Conservation (phyloP, 257 asterid genomes). For the Solanum chaucha region DNA sequence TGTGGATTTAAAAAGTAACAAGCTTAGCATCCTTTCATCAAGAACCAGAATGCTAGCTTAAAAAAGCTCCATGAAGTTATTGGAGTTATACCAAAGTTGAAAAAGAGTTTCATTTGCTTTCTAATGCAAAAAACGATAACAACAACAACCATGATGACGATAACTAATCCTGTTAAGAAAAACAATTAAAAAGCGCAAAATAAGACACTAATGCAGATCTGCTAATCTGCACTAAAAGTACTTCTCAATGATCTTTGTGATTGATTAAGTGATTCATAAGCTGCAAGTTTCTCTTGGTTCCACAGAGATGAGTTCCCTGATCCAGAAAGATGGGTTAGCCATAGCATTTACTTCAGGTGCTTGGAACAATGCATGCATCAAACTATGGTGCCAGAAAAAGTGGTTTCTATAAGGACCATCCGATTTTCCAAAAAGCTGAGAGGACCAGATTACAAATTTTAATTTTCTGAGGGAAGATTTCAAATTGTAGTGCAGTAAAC, state of each 20-base stretch:
- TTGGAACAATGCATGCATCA: neutral
- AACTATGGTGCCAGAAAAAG: neutral
- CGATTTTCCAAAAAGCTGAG: neutral
- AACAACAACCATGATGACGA: neutral
- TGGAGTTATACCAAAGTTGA: neutral
- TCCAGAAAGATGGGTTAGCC: neutral
- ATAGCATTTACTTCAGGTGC: neutral
- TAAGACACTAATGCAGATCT: neutral
- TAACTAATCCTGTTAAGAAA: neutral
- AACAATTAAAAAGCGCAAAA: neutral
- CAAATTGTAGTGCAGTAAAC: neutral
- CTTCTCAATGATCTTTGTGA: neutral
- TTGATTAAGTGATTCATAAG: neutral
- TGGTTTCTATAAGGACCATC: neutral
- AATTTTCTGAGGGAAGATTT: neutral
- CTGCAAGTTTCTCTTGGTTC: neutral
- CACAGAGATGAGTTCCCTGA: neutral
- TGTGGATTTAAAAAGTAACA: neutral
- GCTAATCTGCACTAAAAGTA: neutral
- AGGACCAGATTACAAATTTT: neutral
- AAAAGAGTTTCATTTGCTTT: neutral
- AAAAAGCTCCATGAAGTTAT: neutral
- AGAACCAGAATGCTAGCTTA: neutral
- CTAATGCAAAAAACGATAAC: neutral
- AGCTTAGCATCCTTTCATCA: neutral